Evolutionary conservation across 805 yeast genomes (phyloP), one percentile per base, ranked within the genome.

Genomic region (Kockiozyma suomiensis): DNA sequence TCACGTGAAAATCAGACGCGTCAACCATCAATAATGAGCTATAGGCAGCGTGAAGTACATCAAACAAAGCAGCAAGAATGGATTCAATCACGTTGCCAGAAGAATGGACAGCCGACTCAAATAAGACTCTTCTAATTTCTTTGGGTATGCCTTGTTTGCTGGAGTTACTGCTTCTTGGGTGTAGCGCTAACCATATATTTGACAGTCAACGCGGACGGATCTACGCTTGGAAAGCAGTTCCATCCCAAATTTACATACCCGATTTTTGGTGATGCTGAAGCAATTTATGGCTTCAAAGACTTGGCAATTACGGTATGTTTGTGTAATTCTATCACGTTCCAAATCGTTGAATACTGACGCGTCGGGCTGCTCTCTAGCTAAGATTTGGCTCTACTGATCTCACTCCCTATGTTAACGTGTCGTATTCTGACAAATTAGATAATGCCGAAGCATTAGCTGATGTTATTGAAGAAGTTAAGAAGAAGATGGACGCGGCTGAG

Each of bases 251-350:
- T 90, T 75, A 93, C 98, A 1, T 94, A 94, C 72, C 96, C 97
- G 1, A 87, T 94, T 10, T 94, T 84, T 78, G 98, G 98, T 4
- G 96, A 91, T 50, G 81, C 90, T 1, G 99, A 94, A 70, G 85
- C 85, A 55, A 85, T 94, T 1, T 90, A 85, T 70, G 99, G 99
- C 1, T 94, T 83, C 72, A 81, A 85, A 65, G 87, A 83, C 66
- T 76, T 92, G 38, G 78, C 78, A 33, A 83, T 94, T 37, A 81
- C 83, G 66, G 71, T 87, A 40, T 17, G 59, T 33, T 17, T n/a
- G 4, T 4, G 7, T 7, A 30, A 7, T 10, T 30, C 10, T 6
- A 10, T 30, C 10, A 10, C 6, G 13, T 15, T 38, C 8, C 2
- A 2, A 21, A 38, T 15, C 3, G 25, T 15, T 1, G 26, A 8